A percentile compares a stretch with the other conserved stretches of the same genome.
These are phyloP conservation scores for Pichia cactophila DNA, from an alignment of 1,139 yeast species.

Conservation along the genomic window DNA sequence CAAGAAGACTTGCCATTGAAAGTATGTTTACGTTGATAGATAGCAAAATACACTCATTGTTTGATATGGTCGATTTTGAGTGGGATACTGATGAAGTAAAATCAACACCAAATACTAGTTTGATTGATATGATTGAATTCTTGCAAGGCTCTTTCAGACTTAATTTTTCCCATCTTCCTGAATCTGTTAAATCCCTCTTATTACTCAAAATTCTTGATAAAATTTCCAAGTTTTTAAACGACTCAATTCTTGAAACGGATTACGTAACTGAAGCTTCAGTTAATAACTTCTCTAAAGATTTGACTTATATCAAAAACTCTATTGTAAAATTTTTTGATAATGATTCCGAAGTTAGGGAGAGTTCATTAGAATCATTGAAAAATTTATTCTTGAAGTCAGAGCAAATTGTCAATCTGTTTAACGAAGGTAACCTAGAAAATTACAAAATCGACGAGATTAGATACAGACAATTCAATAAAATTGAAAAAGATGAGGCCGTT, in stretches of 20 bases:
- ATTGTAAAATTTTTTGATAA: conserved; percentile 22
- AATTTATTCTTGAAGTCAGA: conserved; percentile 48
- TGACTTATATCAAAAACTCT: conserved; percentile 46
- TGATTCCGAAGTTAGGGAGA: conserved; percentile 7
- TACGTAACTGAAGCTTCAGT: conserved; percentile 42
- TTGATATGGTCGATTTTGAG: conserved; percentile 81
- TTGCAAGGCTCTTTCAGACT: conserved; percentile 81
- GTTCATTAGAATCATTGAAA: conserved; percentile 32
- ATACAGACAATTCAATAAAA: conserved; percentile 52
- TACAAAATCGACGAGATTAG: conserved; percentile 48
- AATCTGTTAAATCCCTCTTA: conserved; percentile 67
- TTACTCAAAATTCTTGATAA: conserved; percentile 83
- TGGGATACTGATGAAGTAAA: conserved; percentile 55
- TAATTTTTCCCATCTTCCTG: conserved; percentile 78
- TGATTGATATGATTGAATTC: conserved; percentile 82
- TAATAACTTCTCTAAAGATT: conserved; percentile 54
- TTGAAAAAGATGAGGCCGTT: conserved; percentile 53
- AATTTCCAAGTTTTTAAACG: conserved; percentile 63
- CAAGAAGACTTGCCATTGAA: conserved; percentile 71
- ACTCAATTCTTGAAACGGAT: conserved; percentile 48
- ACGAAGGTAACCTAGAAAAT: conserved; percentile 42
- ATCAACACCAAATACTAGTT: conserved; percentile 62
- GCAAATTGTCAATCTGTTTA: conserved; percentile 53
- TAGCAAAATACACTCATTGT: conserved; percentile 64
- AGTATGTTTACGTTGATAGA: conserved; percentile 78